Base-by-base conservation (phyloP, 495 filamentous ascomycete species). In the Platismatia glauca region DNA sequence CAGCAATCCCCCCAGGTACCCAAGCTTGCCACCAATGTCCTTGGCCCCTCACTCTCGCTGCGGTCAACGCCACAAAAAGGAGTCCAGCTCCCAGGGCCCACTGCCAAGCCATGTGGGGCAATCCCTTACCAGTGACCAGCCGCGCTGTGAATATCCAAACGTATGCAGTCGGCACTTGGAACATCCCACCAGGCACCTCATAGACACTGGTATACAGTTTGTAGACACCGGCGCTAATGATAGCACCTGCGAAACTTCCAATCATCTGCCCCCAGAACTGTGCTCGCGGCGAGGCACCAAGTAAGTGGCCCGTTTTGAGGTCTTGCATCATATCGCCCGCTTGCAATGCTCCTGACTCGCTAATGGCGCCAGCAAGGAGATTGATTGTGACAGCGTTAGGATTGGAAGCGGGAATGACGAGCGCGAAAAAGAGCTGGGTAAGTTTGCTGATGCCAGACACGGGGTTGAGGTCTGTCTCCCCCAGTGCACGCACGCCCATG, bases 301-400 rank as follows among this genome's bases (percentile, higher is more conserved):
- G 80, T 0, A 99, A 77, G 73, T 99, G 91, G 6, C 94, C 94
- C 0, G 94, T 96, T 73, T 99, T 99, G 38, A 99, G 82, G 71
- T 99, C 94, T 68, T 99, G 94, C 89, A 99, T 91, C 70, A 99
- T 85, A 71, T 99, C 94, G 16, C 94, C 94, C 5, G 94, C 95
- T 76, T 99, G 95, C 38, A 96, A 78, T 9, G 94, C 94, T 29
- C 93, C 94, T 57, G 90, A 86, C 70, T 90, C 85, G 43, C 84
- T 84, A 37, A 97, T 89, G 0, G 93, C 95, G n/a, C 94, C 94
- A 0, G 91, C 94, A 13, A 99, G 82, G 15, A 97, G 81, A 64
- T 99, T 99, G 64, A 96, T 96, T 60, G 93, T 79, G 6, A 98
- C 83, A 20, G 90, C 88, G 60, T 91, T 88, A 61, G 83, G 85